A percentile compares a stretch with the other conserved stretches of the same genome.
phyloP scores from a whole-genome alignment of 257 asterid species.

The Verbena officinalis region DNA sequence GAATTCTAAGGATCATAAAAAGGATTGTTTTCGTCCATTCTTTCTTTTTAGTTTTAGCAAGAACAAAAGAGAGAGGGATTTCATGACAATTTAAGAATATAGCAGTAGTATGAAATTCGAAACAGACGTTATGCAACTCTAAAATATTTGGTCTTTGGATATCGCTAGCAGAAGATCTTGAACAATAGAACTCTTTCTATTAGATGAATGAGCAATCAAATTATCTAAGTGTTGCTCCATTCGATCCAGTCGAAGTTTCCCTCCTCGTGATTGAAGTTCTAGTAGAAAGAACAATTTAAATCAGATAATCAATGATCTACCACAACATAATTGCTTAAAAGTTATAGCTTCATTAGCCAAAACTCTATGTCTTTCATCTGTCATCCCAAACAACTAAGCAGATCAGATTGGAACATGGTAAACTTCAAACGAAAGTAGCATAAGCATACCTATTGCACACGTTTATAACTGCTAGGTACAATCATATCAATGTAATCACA shows the following conservation, averaged over 20 bases:
- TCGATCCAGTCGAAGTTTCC: too few relatives aligned
- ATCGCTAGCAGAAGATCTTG: constrained; percentile 16
- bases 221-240: too few relatives aligned
- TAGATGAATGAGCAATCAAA: constrained; percentile 16
- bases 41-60: constrained; percentile 13
- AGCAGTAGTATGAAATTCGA: neutral
- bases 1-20: neutral
- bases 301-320: too few relatives aligned
- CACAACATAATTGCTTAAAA: too few relatives aligned
- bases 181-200: neutral
- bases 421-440: too few relatives aligned
- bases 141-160: neutral
- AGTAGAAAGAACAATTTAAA: too few relatives aligned
- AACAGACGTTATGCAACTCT: constrained; percentile 6
- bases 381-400: too few relatives aligned
- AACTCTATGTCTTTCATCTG: too few relatives aligned
- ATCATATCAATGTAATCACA: neutral
- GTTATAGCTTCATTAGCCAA: too few relatives aligned
- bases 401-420: too few relatives aligned
- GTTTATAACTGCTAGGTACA: neutral
- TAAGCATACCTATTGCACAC: too few relatives aligned
- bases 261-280: too few relatives aligned
- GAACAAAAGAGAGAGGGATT: neutral
- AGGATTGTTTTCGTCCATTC: neutral
- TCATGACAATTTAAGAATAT: neutral